These are phyloP conservation scores for Ogataea nitratoaversa DNA, from an alignment of 805 yeast genomes.

Conservation along the genomic window DNA sequence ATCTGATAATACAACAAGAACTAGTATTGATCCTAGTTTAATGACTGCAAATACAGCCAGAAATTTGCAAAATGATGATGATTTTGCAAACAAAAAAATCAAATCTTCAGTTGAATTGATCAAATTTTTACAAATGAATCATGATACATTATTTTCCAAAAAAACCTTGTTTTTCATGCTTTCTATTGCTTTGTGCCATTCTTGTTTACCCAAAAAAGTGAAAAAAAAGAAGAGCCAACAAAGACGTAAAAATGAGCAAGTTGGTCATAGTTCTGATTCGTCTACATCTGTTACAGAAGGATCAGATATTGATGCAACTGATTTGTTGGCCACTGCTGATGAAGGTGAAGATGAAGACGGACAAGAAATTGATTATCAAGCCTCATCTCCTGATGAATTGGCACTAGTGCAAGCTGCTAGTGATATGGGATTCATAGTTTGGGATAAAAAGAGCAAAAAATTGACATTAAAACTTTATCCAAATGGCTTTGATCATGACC, in stretches of 20 bases:
- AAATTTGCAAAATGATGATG: conserved; percentile 18
- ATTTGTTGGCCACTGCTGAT: too few species aligned
- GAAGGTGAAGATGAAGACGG: conserved; percentile 28
- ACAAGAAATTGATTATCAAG: conserved; percentile 71
- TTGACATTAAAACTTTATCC: conserved; percentile 78
- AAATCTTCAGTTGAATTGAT: conserved; percentile 65
- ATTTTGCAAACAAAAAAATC: conserved; percentile 26
- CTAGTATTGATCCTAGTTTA: conserved; percentile 20
- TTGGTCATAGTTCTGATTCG: conserved; percentile 5
- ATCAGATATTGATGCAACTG: too few species aligned
- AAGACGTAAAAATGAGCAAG: not conserved
- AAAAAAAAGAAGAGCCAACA: conserved; percentile 2
- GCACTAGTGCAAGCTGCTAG: conserved; percentile 93
- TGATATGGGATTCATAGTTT: conserved; percentile 87
- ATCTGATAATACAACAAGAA: conserved; percentile 11
- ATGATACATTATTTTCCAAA: conserved; percentile 63
- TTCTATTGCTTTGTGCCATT: conserved; percentile 81
- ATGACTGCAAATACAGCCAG: conserved; percentile 38
- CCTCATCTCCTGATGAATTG: conserved; percentile 94
- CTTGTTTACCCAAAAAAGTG: conserved; percentile 71
- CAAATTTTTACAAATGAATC: conserved; percentile 64
- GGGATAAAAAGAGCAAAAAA: conserved; percentile 56
- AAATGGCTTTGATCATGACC: conserved; percentile 63
- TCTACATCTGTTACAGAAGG: too few species aligned
- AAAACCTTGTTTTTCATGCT: conserved; percentile 77